These are phyloP conservation scores for Pulicaria dysenterica DNA, from an alignment of 129 eudicot genomes.

Conservation along the genomic window DNA sequence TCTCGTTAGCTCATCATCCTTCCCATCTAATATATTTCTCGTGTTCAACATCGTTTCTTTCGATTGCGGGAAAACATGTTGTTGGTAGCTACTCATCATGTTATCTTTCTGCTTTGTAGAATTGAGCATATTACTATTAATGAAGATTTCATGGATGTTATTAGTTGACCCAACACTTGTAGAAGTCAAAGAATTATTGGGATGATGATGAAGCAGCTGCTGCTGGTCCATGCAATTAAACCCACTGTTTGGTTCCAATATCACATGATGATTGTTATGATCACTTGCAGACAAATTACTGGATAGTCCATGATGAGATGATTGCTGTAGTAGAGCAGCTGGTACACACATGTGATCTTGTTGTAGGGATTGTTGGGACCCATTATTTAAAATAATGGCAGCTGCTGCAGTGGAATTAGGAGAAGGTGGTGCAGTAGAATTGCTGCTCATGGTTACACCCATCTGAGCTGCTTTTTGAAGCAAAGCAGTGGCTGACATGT, in stretches of 20 bases:
- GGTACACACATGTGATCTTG: slow-evolving; percentile 58
- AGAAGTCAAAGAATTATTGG: slow-evolving; percentile 32
- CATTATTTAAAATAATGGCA: slow-evolving; percentile 26
- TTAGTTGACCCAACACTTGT: slow-evolving; percentile 39
- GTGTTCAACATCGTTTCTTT: slow-evolving; percentile 20
- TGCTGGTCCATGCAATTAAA: slow-evolving; percentile 52
- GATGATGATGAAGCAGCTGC: slow-evolving; percentile 18
- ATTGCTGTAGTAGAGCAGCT: slow-evolving; percentile 22
- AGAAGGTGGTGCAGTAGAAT: slow-evolving; percentile 23
- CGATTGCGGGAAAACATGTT: slow-evolving; percentile 10
- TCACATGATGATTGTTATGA: slow-evolving; percentile 38
- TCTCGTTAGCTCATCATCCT: slow-evolving; percentile 61
- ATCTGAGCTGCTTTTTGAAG: slow-evolving; percentile 77
- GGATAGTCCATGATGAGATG: slow-evolving; percentile 38
- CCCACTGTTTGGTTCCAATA: slow-evolving; percentile 35
- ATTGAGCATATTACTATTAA: slow-evolving; percentile 45
- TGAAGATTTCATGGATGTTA: slow-evolving; percentile 44
- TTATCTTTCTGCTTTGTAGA: slow-evolving; percentile 24
- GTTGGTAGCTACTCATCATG: slow-evolving; percentile 21
- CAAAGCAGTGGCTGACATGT: slow-evolving; percentile 76
- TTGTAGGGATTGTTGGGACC: slow-evolving; percentile 44
- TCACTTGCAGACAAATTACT: slow-evolving; percentile 54
- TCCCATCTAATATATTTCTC: slow-evolving; percentile 34
- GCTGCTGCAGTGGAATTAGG: slow-evolving; percentile 13
- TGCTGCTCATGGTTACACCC: slow-evolving; percentile 69